Base-by-base conservation (phyloP, 2,329 filamentous ascomycete species). In the Tympanopsis confertula region DNA sequence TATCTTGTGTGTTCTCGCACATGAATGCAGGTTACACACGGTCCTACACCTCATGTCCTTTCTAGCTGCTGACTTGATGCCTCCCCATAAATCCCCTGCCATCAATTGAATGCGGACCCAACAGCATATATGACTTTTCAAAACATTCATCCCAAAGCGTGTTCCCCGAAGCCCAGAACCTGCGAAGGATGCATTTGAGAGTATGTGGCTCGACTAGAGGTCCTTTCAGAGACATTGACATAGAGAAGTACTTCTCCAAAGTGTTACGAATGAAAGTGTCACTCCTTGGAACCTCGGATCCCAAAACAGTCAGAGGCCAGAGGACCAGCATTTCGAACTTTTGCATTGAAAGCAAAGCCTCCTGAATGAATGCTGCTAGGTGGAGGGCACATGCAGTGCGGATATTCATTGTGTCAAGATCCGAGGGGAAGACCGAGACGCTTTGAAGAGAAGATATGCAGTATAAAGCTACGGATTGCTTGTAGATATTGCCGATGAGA, bases 121-220 rank as follows among this genome's bases (percentile, higher is more conserved):
- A 40, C 36, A 58, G 53, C 3, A 45, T 45, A 35, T 57, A 57
- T 19, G 53, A 50, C 33, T 41, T 45, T 35, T 60, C 56, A 35
- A 62, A 63, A 42, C 60, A 63, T 24, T 41, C 45, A 46, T 62
- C 58, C 58, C 59, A 63, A 3, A 38, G 13, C 3, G 43, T 50
- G 37, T 46, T 35, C 0, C 51, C 49, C 0, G 52, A 56, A 3
- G 43, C 43, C 59, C 59, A 62, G 33, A 57, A 62, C 14, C 19
- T 45, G 38, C 59, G 48, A 1, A 63, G 45, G 1, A 57, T 44
- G 0, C 19, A 26, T 39, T 53, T 55, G 3, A 55, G 56, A 17
- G 44, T 44, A 18, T 57, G 41, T 4, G 58, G 57, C 13, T 48
- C 44, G 28, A n/a, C n/a, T 7, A 26, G 22, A 10, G 22, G 22